Evolutionary conservation across 257 asterid species (phyloP).

Genomic region (Solanum arcanum): DNA sequence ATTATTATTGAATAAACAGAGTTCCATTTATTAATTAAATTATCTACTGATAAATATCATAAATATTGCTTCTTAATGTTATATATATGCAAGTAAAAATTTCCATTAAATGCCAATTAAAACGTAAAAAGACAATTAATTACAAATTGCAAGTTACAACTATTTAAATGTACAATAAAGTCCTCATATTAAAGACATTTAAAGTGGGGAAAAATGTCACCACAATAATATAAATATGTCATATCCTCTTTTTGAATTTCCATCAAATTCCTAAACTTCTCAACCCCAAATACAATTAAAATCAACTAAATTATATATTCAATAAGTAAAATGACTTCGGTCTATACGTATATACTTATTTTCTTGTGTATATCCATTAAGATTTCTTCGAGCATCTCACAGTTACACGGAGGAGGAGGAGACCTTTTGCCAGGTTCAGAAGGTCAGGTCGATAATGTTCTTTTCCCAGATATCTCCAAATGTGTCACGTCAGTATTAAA

Average conservation of each 20-base stretch:
- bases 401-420: neutral
- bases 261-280: neutral
- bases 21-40: neutral
- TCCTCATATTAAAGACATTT: neutral
- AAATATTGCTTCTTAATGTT: neutral
- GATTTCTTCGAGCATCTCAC: neutral
- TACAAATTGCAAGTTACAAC: neutral
- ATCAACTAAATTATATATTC: neutral
- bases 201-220: neutral
- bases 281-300: neutral
- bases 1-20: no score
- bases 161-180: neutral
- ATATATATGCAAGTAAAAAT: neutral
- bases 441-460: neutral
- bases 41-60: neutral
- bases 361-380: neutral
- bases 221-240: neutral
- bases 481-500: conserved; percentile 5
- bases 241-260: neutral
- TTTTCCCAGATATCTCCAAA: neutral
- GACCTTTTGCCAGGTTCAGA: neutral
- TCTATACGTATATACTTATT: neutral
- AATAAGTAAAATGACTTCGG: neutral
- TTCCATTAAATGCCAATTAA: neutral
- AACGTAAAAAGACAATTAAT: neutral